phyloP scores from a whole-genome alignment of 169 alveolate species.

The Plasmodium sp. region DNA sequence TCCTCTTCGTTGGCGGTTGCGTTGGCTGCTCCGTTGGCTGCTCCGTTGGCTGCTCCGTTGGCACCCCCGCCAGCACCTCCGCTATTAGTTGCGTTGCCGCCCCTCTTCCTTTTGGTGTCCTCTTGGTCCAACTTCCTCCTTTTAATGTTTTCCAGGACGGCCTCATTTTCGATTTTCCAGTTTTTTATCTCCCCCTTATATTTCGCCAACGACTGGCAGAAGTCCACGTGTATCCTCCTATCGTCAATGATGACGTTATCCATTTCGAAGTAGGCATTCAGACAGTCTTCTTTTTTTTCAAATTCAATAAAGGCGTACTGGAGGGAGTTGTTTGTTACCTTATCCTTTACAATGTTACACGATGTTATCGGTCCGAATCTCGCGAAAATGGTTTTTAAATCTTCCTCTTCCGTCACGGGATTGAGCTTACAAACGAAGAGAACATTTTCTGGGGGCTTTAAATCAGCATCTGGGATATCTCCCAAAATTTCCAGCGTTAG shows the following conservation, averaged over 20 bases:
- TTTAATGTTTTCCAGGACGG: conserved; percentile 4
- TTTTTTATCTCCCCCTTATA: conserved; percentile 20
- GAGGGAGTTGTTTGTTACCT: conserved; percentile 97
- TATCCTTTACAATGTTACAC: conserved; percentile 97
- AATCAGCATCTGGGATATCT: conserved; percentile 99
- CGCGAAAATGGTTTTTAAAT: conserved; percentile 94
- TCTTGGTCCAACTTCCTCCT: background rate
- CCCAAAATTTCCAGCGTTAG: conserved; percentile 97
- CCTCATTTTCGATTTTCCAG: conserved; percentile 26
- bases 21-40: background rate
- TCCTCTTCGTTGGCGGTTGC: conserved; percentile 1
- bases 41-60: no score
- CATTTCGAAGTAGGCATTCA: conserved; percentile 97
- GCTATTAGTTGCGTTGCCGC: background rate
- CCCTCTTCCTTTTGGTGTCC: background rate
- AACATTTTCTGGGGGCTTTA: conserved; percentile 98
- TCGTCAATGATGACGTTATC: conserved; percentile 97
- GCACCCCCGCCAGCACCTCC: no score
- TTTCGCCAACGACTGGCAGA: conserved; percentile 89
- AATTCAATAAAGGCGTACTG: conserved; percentile 99
- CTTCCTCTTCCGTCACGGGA: conserved; percentile 97
- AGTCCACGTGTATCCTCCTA: conserved; percentile 92
- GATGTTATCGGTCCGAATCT: conserved; percentile 96
- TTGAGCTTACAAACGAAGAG: conserved; percentile 98
- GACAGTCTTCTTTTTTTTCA: conserved; percentile 95